phyloP scores from a whole-genome alignment of 1,139 yeast genomes.

The Geotrichum macrosporum region DNA sequence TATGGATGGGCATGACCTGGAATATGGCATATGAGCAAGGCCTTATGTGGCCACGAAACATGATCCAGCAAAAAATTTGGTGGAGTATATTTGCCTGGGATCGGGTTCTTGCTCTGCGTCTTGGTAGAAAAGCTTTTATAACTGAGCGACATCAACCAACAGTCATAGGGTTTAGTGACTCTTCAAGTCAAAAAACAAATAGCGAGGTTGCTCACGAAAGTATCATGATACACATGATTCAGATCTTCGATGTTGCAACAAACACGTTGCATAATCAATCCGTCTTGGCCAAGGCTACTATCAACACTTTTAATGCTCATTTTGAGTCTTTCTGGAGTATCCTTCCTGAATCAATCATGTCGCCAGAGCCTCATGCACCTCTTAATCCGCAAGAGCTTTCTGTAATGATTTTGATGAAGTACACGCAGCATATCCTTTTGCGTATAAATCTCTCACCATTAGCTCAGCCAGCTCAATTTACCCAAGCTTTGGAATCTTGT shows the following conservation, averaged over 20 bases:
- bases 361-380: conserved; percentile 10
- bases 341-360: conserved; percentile 15
- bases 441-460: conserved; percentile 19
- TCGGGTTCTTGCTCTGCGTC: conserved; percentile 20
- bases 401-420: conserved; percentile 16
- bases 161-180: too few species aligned
- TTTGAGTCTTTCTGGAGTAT: conserved; percentile 23
- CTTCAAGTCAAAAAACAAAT: too few species aligned
- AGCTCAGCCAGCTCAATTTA: conserved; percentile 15
- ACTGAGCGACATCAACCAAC: conserved; percentile 7
- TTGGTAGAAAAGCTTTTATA: conserved; percentile 17
- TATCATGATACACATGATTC: conserved; percentile 15
- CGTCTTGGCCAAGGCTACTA: conserved; percentile 16
- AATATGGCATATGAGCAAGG: conserved; percentile 23
- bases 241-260: conserved; percentile 20
- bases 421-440: conserved; percentile 17
- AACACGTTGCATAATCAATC: conserved; percentile 18
- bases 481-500: conserved; percentile 12
- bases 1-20: conserved; percentile 25
- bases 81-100: conserved; percentile 27
- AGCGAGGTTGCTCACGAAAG: too few species aligned
- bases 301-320: conserved; percentile 23
- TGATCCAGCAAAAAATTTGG: conserved; percentile 19
- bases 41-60: conserved; percentile 13
- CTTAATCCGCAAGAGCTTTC: conserved; percentile 8